A percentile compares a stretch with the other conserved stretches of the same genome.
phyloP scores from a whole-genome alignment of 148 eudicot genomes.

The Rhododendron ferrugineum region DNA sequence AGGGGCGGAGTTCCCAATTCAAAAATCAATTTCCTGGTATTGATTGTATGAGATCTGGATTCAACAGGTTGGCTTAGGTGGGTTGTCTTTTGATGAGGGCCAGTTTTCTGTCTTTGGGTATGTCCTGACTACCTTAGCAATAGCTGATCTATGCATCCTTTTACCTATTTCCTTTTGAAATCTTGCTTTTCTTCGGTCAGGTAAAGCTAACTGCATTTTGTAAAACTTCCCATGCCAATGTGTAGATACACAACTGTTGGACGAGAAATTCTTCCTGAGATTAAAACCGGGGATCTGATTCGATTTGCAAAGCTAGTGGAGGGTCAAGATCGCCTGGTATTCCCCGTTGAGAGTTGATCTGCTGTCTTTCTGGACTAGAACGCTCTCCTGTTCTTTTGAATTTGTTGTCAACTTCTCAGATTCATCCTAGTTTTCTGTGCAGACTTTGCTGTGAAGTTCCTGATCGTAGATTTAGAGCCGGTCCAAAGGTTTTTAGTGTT shows the following conservation, averaged over 20 bases:
- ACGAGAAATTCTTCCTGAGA: constrained; percentile 68
- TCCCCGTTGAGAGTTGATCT: constrained; percentile 46
- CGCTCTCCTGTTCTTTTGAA: background rate
- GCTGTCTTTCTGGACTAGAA: background rate
- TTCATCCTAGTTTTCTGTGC: constrained; percentile 2
- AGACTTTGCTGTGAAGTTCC: background rate
- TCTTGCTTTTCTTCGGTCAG: background rate
- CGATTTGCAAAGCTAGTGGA: constrained; percentile 77
- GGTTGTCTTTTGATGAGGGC: constrained; percentile 93
- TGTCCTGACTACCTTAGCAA: constrained; percentile 9
- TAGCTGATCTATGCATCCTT: background rate
- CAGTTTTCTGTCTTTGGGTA: constrained; percentile 99
- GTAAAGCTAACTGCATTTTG: background rate
- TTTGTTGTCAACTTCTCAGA: background rate
- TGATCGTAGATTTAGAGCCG: background rate
- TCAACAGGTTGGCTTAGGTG: constrained; percentile 89
- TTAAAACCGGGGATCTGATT: constrained; percentile 81
- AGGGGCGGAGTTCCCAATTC: too few species aligned
- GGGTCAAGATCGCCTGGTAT: constrained; percentile 77
- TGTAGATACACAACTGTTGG: constrained; percentile 74
- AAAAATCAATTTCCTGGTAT: background rate
- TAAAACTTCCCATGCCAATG: background rate
- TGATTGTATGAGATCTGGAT: constrained; percentile 1
- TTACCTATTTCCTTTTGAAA: background rate
- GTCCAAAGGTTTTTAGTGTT: too few species aligned